phyloP scores from a whole-genome alignment of 495 filamentous ascomycete genomes.

The Penicillium pulvis region DNA sequence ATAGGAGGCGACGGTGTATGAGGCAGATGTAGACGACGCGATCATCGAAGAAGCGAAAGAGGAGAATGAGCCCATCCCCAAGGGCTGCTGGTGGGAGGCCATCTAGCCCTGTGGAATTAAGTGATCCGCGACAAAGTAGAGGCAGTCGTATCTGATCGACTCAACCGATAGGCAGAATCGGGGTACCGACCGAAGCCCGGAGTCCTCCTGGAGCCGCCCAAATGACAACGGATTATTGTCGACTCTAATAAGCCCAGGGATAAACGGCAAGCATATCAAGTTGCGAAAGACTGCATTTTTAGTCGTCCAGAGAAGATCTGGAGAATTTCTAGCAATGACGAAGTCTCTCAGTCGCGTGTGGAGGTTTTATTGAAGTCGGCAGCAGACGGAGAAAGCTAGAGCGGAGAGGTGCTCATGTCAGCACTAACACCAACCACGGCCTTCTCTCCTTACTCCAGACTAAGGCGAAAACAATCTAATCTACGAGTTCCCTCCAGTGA shows the following conservation, averaged over 20 bases:
- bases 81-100: conserved; percentile 21
- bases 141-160: conserved; percentile 1
- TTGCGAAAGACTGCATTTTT: conserved; percentile 20
- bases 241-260: conserved; percentile 15
- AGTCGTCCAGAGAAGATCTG: neutral
- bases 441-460: conserved; percentile 14
- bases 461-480: neutral
- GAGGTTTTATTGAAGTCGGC: conserved; percentile 15
- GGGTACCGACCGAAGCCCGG: conserved; percentile 11
- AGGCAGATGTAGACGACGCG: conserved; percentile 16
- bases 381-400: conserved; percentile 16
- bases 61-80: conserved; percentile 31
- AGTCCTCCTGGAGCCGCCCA: conserved; percentile 14
- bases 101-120: conserved; percentile 16
- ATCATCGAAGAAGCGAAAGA: conserved; percentile 29
- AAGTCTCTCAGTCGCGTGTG: conserved; percentile 13
- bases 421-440: conserved; percentile 13
- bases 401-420: conserved; percentile 33
- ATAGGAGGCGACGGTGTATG: no score
- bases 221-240: conserved; percentile 15
- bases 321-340: conserved; percentile 8
- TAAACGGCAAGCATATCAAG: conserved; percentile 21
- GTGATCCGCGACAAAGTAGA: conserved; percentile 1
- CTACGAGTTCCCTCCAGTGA: conserved; percentile 5
- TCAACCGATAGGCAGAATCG: conserved; percentile 7